These are phyloP conservation scores for Musa schizocarpa DNA, from an alignment of 176 grass and related monocot species.

Conservation along the genomic window DNA sequence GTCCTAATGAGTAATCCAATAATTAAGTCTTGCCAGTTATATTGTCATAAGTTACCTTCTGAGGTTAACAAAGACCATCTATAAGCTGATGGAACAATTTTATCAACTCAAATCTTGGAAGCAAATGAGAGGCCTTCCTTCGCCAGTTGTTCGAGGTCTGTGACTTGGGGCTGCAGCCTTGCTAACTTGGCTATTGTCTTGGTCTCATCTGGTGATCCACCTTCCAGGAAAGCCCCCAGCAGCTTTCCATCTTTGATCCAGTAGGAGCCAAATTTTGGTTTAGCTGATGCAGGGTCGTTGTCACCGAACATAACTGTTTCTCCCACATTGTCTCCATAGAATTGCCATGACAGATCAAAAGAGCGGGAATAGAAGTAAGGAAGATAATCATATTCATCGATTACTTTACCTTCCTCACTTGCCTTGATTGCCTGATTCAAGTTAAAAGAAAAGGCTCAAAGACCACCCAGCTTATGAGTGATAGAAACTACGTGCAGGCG, in stretches of 20 bases:
- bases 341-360: conserved; percentile 84
- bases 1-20: too few relatives aligned
- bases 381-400: conserved; percentile 72
- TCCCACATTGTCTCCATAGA: conserved; percentile 87
- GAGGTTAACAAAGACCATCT: not conserved
- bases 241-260: conserved; percentile 94
- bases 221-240: conserved; percentile 71
- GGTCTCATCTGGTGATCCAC: conserved; percentile 72
- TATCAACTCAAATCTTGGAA: conserved; percentile 49
- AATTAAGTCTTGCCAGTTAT: too few relatives aligned
- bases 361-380: conserved; percentile 93
- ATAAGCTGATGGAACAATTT: not conserved
- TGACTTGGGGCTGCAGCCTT: conserved; percentile 38
- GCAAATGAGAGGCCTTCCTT: conserved; percentile 65
- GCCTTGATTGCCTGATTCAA: conserved; percentile 60
- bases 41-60: not conserved
- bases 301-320: conserved; percentile 73
- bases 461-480: not conserved
- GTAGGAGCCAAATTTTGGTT: conserved; percentile 88
- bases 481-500: not conserved
- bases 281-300: conserved; percentile 46
- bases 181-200: conserved; percentile 81
- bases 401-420: conserved; percentile 42
- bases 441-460: not conserved
- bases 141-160: conserved; percentile 39